Base-by-base conservation (phyloP, 2,329 filamentous ascomycete species). In the Lecanicillium sp. region DNA sequence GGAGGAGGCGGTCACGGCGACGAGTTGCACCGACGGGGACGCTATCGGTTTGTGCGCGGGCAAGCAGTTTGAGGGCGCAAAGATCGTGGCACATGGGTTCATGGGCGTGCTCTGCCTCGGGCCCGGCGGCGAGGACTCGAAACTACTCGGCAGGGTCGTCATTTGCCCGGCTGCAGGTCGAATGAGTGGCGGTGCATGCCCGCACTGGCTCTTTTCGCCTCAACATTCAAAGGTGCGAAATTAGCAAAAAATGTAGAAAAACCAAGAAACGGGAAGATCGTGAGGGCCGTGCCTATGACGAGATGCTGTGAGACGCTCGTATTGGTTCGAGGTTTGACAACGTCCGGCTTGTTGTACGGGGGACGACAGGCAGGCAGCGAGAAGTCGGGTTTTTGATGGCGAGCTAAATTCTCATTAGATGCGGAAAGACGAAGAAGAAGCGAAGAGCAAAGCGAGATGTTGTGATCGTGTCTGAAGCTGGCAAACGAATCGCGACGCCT, bases 401-500 rank as follows among this genome's bases (percentile, higher is more conserved):
- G 26, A 29, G 26, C 7, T 7, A 29, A 7, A 7, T 29, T 29
- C 12, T n/a, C 7, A 44, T 9, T 11, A 26, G 15, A 29, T 29
- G 26, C 12, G 15, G 6, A 26, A 29, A 7, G 7, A 12, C 7
- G 26, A 29, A 5, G 17, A 9, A 21, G 3, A 24, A n/a, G 26
- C 19, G 26, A 17, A 23, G 20, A 24, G n/a, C 8, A 7, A 38
- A 30, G 9, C 2, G 8, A 27, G n/a, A n/a, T n/a, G n/a, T n/a
- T 19, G 21, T 7, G 9, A 12, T 7, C 21, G n/a, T 27, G n/a
- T 14, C 2, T 48, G 37, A 26, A 9, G 37, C 35, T 15, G 36
- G 19, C 44, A 48, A 48, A 48, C 44, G 44, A 35, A n/a, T 21
- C 40, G 32, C 44, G 29, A 48, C 21, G 35, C n/a, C 27, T 27